phyloP scores from a whole-genome alignment of 2,329 filamentous ascomycete genomes.

The Beauveria varroae region DNA sequence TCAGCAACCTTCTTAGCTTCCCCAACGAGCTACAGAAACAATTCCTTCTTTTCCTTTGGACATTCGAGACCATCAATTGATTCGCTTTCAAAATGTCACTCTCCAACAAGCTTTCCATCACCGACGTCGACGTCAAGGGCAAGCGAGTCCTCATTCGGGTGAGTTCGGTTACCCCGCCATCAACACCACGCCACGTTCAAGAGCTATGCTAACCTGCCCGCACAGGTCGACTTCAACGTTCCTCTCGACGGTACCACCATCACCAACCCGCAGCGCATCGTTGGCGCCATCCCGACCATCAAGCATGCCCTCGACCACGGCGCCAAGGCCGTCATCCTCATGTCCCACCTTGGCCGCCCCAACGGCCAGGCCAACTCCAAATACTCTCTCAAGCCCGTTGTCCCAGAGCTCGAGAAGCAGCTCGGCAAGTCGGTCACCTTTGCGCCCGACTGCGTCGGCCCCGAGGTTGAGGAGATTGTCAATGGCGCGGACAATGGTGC shows the following conservation, averaged over 20 bases:
- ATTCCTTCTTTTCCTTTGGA: neutral
- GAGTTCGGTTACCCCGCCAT: constrained; percentile 37
- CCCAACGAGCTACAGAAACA: neutral
- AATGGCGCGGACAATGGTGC: constrained; percentile 74
- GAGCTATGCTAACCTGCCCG: neutral
- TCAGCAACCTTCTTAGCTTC: neutral
- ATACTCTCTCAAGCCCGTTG: constrained; percentile 90
- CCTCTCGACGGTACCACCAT: constrained; percentile 89
- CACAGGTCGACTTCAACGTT: constrained; percentile 98
- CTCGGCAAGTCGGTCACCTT: constrained; percentile 80
- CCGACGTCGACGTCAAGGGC: constrained; percentile 92
- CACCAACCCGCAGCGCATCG: constrained; percentile 98
- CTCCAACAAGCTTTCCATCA: constrained; percentile 95
- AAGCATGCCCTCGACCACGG: constrained; percentile 86
- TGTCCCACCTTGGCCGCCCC: constrained; percentile 97
- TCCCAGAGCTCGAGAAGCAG: constrained; percentile 85
- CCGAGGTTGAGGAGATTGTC: constrained; percentile 83
- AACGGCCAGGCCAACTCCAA: constrained; percentile 85
- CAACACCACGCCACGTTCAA: neutral
- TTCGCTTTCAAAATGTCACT: constrained; percentile 71
- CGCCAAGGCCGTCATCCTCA: constrained; percentile 88
- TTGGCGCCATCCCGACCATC: constrained; percentile 90
- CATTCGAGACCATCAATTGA: neutral
- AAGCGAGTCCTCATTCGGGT: constrained; percentile 97
- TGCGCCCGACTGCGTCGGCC: constrained; percentile 82